Evolutionary conservation across 805 yeast species (phyloP).

Genomic region (Pichia scutulata): DNA sequence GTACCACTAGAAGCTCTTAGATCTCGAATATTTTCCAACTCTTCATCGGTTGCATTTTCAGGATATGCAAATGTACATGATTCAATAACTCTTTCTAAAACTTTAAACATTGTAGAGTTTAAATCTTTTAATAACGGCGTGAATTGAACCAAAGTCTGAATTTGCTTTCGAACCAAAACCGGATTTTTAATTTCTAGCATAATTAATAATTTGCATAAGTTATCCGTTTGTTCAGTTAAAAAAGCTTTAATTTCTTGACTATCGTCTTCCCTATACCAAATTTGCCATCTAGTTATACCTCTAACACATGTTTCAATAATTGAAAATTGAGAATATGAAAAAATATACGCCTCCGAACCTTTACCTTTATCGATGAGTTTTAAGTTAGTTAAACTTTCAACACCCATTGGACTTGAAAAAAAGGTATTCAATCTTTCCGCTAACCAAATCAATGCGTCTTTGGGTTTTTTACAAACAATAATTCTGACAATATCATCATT

Average conservation of each 20-base stretch:
- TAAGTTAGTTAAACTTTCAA: slow-evolving; percentile 47
- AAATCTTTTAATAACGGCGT: slow-evolving; percentile 82
- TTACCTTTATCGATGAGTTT: slow-evolving; percentile 49
- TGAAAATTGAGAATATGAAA: slow-evolving; percentile 75
- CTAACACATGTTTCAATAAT: slow-evolving; percentile 84
- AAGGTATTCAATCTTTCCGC: slow-evolving; percentile 64
- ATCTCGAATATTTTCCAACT: slow-evolving; percentile 74
- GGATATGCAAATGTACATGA: slow-evolving; percentile 83
- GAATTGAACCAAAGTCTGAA: slow-evolving; percentile 89
- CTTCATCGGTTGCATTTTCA: slow-evolving; percentile 47
- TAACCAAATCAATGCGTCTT: slow-evolving; percentile 75
- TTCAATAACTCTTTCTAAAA: slow-evolving; percentile 75
- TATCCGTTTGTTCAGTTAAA: slow-evolving; percentile 51
- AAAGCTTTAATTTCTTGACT: slow-evolving; percentile 46
- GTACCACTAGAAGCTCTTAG: slow-evolving; percentile 89
- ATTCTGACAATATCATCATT: slow-evolving; percentile 88
- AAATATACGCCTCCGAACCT: slow-evolving; percentile 57
- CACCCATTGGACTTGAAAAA: slow-evolving; percentile 65
- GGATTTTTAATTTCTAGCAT: slow-evolving; percentile 76
- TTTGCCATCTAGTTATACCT: slow-evolving; percentile 92
- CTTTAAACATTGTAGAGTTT: slow-evolving; percentile 66
- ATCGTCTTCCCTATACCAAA: slow-evolving; percentile 68
- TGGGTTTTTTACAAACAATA: slow-evolving; percentile 77
- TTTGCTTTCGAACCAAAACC: slow-evolving; percentile 69
- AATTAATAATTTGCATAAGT: slow-evolving; percentile 64